A percentile compares a stretch with the other conserved stretches of the same genome.
These are phyloP conservation scores for Citrullus colocynthis DNA, from an alignment of 306 rosid species.

Conservation along the genomic window DNA sequence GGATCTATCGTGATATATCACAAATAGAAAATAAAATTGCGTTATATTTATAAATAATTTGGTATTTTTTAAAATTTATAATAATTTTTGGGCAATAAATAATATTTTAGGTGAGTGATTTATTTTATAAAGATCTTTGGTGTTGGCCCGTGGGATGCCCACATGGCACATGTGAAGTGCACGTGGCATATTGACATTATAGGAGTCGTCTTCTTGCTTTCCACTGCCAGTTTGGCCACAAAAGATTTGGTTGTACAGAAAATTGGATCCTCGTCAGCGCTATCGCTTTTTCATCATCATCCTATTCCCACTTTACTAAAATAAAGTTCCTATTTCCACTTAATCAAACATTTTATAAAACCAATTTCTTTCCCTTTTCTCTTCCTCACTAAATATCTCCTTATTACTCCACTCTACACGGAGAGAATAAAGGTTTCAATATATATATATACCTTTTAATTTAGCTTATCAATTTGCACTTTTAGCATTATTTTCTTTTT, in stretches of 20 bases:
- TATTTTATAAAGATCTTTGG: not conserved
- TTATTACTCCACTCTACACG: not conserved
- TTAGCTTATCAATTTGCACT: not conserved
- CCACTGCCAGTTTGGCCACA: not conserved
- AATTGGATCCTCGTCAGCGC: not conserved
- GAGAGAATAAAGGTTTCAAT: not conserved
- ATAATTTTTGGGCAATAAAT: no score
- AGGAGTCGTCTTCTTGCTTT: not conserved
- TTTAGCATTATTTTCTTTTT: no score
- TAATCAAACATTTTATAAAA: not conserved
- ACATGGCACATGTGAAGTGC: conserved; percentile 2
- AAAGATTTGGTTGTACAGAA: conserved; percentile 1
- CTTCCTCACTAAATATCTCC: not conserved
- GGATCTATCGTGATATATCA: no score
- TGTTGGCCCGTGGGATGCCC: not conserved
- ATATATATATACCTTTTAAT: no score
- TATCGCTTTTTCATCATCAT: not conserved
- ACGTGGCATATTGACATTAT: not conserved
- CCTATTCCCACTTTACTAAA: not conserved
- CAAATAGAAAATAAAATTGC: no score
- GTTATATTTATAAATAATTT: no score
- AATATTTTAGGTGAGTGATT: no score
- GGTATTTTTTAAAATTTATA: no score
- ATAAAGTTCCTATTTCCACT: not conserved
- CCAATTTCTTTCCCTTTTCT: not conserved